Evolutionary conservation across 768 basidiomycete genomes (phyloP).

Genomic region (Russula olivacea): DNA sequence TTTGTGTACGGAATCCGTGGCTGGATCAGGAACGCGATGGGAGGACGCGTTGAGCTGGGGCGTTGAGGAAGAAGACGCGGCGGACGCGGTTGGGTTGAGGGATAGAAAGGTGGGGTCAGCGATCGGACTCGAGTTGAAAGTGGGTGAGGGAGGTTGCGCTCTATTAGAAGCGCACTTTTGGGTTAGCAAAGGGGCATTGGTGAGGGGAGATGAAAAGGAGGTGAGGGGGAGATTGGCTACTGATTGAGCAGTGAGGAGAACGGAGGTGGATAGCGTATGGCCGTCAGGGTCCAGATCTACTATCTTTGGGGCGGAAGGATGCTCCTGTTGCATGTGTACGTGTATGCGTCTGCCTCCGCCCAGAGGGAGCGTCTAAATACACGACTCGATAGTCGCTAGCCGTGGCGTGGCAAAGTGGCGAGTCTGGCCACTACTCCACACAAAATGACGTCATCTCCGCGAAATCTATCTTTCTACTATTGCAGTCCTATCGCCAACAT

Average conservation of each 20-base stretch:
- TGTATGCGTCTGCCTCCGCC: neutral
- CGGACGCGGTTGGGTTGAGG: constrained; percentile 22
- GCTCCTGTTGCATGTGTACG: neutral
- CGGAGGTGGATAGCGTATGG: neutral
- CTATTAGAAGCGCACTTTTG: constrained; percentile 29
- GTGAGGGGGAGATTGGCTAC: constrained; percentile 8
- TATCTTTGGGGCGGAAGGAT: constrained; percentile 8
- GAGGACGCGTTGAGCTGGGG: neutral
- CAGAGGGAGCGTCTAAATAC: neutral
- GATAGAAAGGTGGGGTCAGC: constrained; percentile 17
- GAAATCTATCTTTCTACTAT: neutral
- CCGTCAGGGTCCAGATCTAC: constrained; percentile 16
- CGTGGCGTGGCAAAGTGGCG: constrained; percentile 13
- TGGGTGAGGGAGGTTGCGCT: constrained; percentile 38
- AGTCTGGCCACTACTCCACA: neutral
- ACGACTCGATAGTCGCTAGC: neutral
- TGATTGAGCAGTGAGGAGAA: constrained; percentile 11
- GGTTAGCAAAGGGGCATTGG: constrained; percentile 30
- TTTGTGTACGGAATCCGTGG: constrained; percentile 12
- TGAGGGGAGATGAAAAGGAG: constrained; percentile 29
- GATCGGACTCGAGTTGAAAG: constrained; percentile 45
- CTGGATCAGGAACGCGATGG: constrained; percentile 12
- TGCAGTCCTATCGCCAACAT: constrained; percentile 38
- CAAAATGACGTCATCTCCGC: constrained; percentile 7
- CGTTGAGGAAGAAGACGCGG: constrained; percentile 5